Conservation (phyloP, 2,329 filamentous ascomycete species). For the Aspergillus pseudotamarii region DNA sequence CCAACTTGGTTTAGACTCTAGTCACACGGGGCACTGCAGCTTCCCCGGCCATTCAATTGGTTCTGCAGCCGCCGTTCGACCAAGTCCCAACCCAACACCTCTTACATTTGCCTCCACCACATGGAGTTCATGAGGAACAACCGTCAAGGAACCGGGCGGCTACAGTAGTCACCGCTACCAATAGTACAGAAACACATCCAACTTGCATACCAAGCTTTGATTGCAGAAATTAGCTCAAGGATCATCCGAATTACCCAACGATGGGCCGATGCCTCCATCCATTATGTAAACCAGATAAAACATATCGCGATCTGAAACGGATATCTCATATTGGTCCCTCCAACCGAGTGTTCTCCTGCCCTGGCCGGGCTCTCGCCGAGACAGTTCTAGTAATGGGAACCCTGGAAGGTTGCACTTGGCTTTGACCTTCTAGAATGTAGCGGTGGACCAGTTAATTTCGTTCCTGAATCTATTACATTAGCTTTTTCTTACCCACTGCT, state of each 20-base stretch:
- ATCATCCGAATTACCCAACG: background rate
- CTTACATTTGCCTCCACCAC: background rate
- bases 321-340: background rate
- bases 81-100: background rate
- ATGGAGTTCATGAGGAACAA: background rate
- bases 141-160: background rate
- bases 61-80: constrained; percentile 1
- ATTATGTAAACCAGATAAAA: background rate
- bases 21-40: background rate
- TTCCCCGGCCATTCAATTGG: background rate
- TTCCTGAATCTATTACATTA: background rate
- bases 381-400: background rate
- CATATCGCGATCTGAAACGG: background rate
- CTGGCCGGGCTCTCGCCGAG: background rate
- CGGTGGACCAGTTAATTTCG: background rate
- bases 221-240: constrained; percentile 2
- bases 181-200: background rate
- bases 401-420: background rate
- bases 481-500: background rate
- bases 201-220: background rate
- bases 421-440: background rate
- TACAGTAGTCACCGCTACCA: background rate
- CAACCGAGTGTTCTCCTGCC: background rate
- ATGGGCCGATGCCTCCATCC: background rate
- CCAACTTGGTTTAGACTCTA: background rate